These are phyloP conservation scores for Chlorophyllum brunneum DNA, from an alignment of 768 basidiomycete species.

Conservation along the genomic window DNA sequence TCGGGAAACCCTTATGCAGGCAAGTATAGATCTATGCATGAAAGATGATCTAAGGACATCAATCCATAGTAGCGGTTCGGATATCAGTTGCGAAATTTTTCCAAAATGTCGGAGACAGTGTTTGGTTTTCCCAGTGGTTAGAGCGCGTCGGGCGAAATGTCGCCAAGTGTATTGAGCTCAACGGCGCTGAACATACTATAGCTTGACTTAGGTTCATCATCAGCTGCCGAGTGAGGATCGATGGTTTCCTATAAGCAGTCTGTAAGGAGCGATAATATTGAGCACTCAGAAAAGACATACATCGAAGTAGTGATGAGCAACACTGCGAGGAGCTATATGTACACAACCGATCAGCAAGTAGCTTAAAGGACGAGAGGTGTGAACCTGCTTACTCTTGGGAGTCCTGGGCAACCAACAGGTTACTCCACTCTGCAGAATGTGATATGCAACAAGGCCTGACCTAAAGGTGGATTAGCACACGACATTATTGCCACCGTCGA, in stretches of 20 bases:
- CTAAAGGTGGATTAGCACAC: neutral
- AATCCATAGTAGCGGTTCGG: neutral
- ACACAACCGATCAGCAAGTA: neutral
- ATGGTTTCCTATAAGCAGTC: slow-evolving; percentile 57
- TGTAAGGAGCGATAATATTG: neutral
- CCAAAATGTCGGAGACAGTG: no score
- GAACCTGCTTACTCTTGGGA: slow-evolving; percentile 70
- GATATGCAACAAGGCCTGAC: slow-evolving; percentile 89
- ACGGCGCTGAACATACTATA: slow-evolving; percentile 56
- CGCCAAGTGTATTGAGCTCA: slow-evolving; percentile 57
- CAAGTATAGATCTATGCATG: no score
- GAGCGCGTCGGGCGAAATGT: slow-evolving; percentile 69
- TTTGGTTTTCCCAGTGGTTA: slow-evolving; percentile 26
- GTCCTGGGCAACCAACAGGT: slow-evolving; percentile 91
- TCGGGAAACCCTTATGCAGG: no score
- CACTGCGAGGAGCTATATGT: slow-evolving; percentile 76
- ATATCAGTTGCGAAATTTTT: no score
- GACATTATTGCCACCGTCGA: neutral
- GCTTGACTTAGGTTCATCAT: slow-evolving; percentile 64
- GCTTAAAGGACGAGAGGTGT: neutral
- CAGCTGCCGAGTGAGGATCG: slow-evolving; percentile 67
- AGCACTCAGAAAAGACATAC: slow-evolving; percentile 40
- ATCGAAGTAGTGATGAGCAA: slow-evolving; percentile 93
- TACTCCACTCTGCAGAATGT: slow-evolving; percentile 87
- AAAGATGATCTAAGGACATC: no score